Percentiles rank a stretch among this genome's conserved stretches.
phyloP scores from a whole-genome alignment of 805 yeast genomes.

The Lipomyces yamadae region DNA sequence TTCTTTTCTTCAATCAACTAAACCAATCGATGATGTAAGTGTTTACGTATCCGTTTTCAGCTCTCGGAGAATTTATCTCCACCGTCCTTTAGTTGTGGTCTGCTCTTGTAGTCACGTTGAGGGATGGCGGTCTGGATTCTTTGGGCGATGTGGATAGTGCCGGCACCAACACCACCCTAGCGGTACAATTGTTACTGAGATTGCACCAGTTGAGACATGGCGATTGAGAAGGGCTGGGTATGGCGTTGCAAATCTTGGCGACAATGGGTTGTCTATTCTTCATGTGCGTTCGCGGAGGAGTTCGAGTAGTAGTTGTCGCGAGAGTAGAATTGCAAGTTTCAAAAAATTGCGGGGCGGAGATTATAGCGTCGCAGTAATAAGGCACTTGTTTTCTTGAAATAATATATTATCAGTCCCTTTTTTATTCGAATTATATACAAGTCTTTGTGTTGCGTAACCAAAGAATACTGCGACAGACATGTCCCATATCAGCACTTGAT shows the following conservation, averaged over 20 bases:
- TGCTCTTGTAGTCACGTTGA: not conserved
- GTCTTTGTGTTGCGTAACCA: not conserved
- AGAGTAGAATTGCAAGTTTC: no score
- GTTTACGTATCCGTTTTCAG: constrained; percentile 34
- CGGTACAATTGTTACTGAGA: constrained; percentile 37
- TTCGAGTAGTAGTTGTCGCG: not conserved
- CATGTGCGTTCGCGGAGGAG: no score
- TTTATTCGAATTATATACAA: constrained; percentile 1
- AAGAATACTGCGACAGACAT: no score
- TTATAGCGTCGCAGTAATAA: no score
- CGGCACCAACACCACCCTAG: constrained; percentile 39
- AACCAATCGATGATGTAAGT: constrained; percentile 40
- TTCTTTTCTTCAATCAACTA: constrained; percentile 37
- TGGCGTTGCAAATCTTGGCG: not conserved
- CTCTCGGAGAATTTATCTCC: constrained; percentile 34
- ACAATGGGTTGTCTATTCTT: not conserved
- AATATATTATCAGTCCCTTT: no score
- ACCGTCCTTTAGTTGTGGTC: not conserved
- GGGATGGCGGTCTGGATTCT: not conserved
- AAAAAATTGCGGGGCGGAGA: no score
- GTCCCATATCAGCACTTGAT: no score
- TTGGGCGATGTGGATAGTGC: constrained; percentile 41
- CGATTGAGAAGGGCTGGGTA: not conserved
- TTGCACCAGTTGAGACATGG: constrained; percentile 14
- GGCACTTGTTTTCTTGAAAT: no score